Conservation (phyloP, 306 rosid genomes). For the Astragalus glycyphyllos region DNA sequence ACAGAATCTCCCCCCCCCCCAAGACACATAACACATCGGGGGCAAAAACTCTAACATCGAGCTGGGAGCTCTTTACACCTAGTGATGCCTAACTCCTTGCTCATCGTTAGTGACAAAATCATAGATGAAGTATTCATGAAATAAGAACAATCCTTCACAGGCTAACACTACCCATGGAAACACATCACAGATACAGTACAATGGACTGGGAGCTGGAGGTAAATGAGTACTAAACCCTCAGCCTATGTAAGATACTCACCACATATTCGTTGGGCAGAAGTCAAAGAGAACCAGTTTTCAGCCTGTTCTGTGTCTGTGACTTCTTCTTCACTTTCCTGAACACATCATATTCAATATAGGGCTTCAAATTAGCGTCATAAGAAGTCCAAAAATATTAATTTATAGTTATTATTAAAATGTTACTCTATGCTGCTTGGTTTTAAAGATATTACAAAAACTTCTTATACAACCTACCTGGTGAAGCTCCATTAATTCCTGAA, state of each 20-base stretch:
- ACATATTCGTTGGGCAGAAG: slow-evolving; percentile 97
- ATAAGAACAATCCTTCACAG: slow-evolving; percentile 15
- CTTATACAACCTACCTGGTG: slow-evolving; percentile 76
- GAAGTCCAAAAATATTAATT: slow-evolving; percentile 9
- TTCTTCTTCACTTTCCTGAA: slow-evolving; percentile 98
- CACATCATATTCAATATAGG: slow-evolving; percentile 29
- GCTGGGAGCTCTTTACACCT: background rate
- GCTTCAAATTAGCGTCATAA: slow-evolving; percentile 16
- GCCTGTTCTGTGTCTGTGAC: slow-evolving; percentile 98
- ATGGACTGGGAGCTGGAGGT: slow-evolving; percentile 16
- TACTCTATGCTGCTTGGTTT: slow-evolving; percentile 15
- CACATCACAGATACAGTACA: slow-evolving; percentile 1
- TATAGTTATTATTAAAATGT: slow-evolving; percentile 3
- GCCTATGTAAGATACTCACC: slow-evolving; percentile 65
- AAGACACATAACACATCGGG: background rate
- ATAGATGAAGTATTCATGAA: background rate
- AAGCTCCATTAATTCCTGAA: slow-evolving; percentile 99
- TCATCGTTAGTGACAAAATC: slow-evolving; percentile 4
- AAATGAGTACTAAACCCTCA: slow-evolving; percentile 30
- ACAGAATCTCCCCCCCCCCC: background rate
- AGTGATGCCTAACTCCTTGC: slow-evolving; percentile 1
- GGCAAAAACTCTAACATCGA: background rate
- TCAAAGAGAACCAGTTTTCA: slow-evolving; percentile 98
- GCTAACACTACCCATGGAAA: slow-evolving; percentile 12
- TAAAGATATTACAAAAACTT: slow-evolving; percentile 26